These are phyloP conservation scores for Rubroboletus pulcherrimus DNA, from an alignment of 768 basidiomycete species.

Conservation along the genomic window DNA sequence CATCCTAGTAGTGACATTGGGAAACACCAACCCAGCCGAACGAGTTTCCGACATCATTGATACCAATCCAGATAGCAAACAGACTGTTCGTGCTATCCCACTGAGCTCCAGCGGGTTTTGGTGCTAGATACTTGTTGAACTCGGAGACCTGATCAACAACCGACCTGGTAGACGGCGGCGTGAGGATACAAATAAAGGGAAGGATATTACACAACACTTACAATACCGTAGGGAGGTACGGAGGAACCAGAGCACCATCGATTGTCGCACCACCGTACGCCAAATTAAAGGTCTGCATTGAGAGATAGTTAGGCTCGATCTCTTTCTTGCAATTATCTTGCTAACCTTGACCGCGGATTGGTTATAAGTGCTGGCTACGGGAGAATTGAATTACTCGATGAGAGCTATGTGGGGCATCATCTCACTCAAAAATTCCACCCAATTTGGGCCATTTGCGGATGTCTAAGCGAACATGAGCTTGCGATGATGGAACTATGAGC, in stretches of 20 bases:
- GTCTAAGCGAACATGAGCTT: conserved; percentile 34
- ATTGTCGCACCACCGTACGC: conserved; percentile 69
- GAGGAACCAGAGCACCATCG: conserved; percentile 51
- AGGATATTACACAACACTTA: conserved; percentile 35
- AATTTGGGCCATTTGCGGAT: conserved; percentile 61
- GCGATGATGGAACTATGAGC: background rate
- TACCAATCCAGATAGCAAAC: conserved; percentile 69
- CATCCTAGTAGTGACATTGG: background rate
- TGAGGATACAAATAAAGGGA: background rate
- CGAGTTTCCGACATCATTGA: conserved; percentile 51
- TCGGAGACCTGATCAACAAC: conserved; percentile 55
- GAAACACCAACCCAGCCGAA: conserved; percentile 17
- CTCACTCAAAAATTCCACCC: conserved; percentile 53
- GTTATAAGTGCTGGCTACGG: conserved; percentile 49
- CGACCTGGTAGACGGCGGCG: conserved; percentile 8
- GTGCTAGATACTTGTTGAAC: conserved; percentile 46
- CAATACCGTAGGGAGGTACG: conserved; percentile 48
- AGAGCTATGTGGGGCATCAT: background rate
- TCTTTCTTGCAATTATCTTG: background rate
- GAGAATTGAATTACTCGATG: conserved; percentile 1
- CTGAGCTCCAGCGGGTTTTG: conserved; percentile 46
- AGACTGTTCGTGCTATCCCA: conserved; percentile 57
- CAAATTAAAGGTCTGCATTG: conserved; percentile 54
- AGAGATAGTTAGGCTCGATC: background rate
- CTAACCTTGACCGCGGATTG: conserved; percentile 48